A percentile compares a stretch with the other conserved stretches of the same genome.
Evolutionary conservation across 2,329 filamentous ascomycete genomes (phyloP).

Genomic region (Albophoma yamanashiensis): DNA sequence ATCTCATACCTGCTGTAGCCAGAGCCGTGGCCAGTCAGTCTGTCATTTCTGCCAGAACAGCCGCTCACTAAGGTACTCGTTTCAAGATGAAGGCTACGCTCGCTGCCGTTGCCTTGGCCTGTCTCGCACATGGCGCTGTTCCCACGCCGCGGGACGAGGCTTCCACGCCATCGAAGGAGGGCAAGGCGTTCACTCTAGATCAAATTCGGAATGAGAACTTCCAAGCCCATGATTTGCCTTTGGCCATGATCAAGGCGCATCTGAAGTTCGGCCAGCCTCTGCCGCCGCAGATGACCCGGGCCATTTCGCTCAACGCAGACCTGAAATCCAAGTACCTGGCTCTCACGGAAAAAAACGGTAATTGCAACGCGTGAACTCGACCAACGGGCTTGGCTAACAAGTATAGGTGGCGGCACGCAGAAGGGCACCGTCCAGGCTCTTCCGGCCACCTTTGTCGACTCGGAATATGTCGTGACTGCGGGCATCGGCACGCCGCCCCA

Average conservation of each 20-base stretch:
- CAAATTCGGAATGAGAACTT: conserved; percentile 24
- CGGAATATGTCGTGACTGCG: conserved; percentile 51
- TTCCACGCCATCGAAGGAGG: background rate
- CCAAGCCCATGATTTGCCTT: conserved; percentile 18
- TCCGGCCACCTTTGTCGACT: conserved; percentile 30
- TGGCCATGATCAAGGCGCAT: conserved; percentile 19
- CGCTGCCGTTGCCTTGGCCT: conserved; percentile 1
- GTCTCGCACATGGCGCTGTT: conserved; percentile 5
- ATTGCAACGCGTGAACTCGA: background rate
- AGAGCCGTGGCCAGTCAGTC: background rate
- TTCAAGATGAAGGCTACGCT: conserved; percentile 3
- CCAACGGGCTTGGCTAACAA: background rate
- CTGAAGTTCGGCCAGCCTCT: conserved; percentile 25
- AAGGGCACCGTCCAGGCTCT: conserved; percentile 14
- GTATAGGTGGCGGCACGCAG: conserved; percentile 3
- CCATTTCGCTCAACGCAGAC: conserved; percentile 10
- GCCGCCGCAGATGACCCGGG: conserved; percentile 14
- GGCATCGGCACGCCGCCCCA: conserved; percentile 47
- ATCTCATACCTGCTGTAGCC: background rate
- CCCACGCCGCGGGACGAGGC: background rate
- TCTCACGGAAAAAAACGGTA: conserved; percentile 3
- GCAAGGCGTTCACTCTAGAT: conserved; percentile 14
- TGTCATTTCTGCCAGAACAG: background rate
- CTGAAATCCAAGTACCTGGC: conserved; percentile 13
- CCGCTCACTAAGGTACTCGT: background rate